Base-by-base conservation (phyloP, 1,284 basidiomycete species). In the Cutaneotrichosporon sp. region DNA sequence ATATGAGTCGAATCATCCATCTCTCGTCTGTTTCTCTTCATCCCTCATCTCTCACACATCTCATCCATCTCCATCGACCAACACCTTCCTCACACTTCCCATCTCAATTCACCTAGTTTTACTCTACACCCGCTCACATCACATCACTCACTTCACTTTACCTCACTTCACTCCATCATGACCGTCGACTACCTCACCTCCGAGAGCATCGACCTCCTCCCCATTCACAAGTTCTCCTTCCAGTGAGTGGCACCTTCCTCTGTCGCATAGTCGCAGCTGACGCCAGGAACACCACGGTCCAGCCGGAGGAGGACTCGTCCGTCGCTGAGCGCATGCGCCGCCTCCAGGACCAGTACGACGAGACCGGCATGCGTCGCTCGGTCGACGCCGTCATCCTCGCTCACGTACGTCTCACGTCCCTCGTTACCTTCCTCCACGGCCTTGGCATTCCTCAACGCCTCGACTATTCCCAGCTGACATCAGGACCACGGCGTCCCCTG, bases 311-410 rank as follows among this genome's bases (percentile, higher is more conserved):
- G 76, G 95, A 97, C 72, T 90, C 92, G 0, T 95, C 92, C 0
- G 95, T 97, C 0, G 89, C 91, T 3, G 90, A 91, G 14, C 88
- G 92, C 59, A 83, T 95, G 18, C 89, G 92, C 75, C 87, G 92
- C 9, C 84, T 95, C 3, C 91, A 97, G 78, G 92, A 93, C 77
- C 95, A 98, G 77, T 98, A 95, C 84, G 92, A 94, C 76, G 92
- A 97, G 79, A 92, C 90, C 76, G 95, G 92, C 5, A 95, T 95
- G 89, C 85, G 94, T 31, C 83, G 92, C 22, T 95, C 93, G 0
- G 92, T 97, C 11, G 95, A 99, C 75, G 95, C 93, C n/a, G 89
- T 98, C 64, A 86, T 99, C 34, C 89, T 98, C 56, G 94, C 97
- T 25, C 94, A 97, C 67, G 84, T 84, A 63, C 78, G 83, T 65